Evolutionary conservation across 2,329 filamentous ascomycete species (phyloP), one percentile per base, ranked within the genome.

Genomic region (Aspergillus uvarum): DNA sequence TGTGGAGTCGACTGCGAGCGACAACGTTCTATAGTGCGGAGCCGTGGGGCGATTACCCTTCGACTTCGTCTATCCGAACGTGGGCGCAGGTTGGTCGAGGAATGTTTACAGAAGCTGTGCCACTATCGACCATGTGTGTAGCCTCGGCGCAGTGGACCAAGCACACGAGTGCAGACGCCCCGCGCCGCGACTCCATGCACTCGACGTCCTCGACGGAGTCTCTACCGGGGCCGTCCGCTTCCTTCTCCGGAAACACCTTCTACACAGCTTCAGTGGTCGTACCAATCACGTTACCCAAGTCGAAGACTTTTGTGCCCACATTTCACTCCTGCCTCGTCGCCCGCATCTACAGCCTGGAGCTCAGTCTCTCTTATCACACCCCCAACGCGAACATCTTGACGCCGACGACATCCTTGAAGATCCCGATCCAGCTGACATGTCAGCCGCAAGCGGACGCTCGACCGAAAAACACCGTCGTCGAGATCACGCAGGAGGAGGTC

Each of bases 251-350:
- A 24, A 72, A 74, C 5, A 69, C 70, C 16, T 87, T 83, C 74
- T 90, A 88, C 74, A 87, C 85, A 2, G 81, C 87, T 6, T 79
- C 79, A n/a, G 76, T 91, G 38, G 70, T 88, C 2, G 83, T 90
- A 2, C 88, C 88, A 0, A 77, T 90, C 67, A 81, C 82, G 0
- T 79, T 89, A 0, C 87, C 88, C 2, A 68, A 70, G n/a, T 78
- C 77, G 63, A 89, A 87, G 66, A 77, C 81, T 26, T 89, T 89
- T 70, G 76, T 89, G 21, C 89, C 88, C 1, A 88, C 87, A 2
- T 91, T 91, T 76, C 86, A 90, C 76, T 82, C 83, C 44, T 91
- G 88, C 71, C 81, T 90, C 56, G 77, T 86, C 49, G 86, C 85
- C n/a, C 81, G 89, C 55, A 76, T 81, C 19, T 91, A 91, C 71